Conservation (phyloP, 371 early-diverging fungal species). For the Mortierella sp. region DNA sequence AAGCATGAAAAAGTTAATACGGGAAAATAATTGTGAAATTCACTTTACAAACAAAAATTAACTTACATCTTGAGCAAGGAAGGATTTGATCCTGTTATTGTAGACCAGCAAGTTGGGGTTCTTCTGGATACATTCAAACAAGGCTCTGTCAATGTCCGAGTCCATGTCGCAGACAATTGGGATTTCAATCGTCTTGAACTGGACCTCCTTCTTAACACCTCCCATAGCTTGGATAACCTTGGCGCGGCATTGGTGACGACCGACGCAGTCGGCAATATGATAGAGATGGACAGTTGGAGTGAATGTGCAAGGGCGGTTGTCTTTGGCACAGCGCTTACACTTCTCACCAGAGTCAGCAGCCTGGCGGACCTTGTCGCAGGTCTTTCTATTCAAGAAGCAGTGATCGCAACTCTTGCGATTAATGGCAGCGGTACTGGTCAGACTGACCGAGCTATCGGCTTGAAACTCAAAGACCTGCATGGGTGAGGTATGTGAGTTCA, state of each 20-base stretch:
- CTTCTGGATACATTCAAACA: conserved; percentile 51
- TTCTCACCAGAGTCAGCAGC: conserved; percentile 51
- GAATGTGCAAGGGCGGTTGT: conserved; percentile 56
- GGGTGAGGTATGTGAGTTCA: conserved; percentile 13
- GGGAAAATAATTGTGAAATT: neutral
- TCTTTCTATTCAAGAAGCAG: conserved; percentile 56
- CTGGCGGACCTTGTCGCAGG: conserved; percentile 56
- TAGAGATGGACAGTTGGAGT: conserved; percentile 55
- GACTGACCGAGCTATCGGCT: conserved; percentile 49
- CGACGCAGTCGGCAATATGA: conserved; percentile 57
- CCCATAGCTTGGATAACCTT: conserved; percentile 58
- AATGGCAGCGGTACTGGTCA: conserved; percentile 53
- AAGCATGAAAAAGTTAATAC: neutral
- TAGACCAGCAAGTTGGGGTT: conserved; percentile 53
- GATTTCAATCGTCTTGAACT: conserved; percentile 54
- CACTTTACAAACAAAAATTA: too few relatives aligned
- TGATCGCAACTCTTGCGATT: conserved; percentile 55
- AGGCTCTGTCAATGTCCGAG: conserved; percentile 28
- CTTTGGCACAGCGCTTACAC: conserved; percentile 54
- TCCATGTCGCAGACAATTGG: conserved; percentile 55
- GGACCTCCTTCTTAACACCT: conserved; percentile 53
- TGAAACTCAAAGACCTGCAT: conserved; percentile 57
- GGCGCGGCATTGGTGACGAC: conserved; percentile 56
- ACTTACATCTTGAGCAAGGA: conserved; percentile 53
- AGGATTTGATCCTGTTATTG: conserved; percentile 56